Evolutionary conservation across 495 filamentous ascomycete species (phyloP).

Genomic region (Apiosordaria backusii): DNA sequence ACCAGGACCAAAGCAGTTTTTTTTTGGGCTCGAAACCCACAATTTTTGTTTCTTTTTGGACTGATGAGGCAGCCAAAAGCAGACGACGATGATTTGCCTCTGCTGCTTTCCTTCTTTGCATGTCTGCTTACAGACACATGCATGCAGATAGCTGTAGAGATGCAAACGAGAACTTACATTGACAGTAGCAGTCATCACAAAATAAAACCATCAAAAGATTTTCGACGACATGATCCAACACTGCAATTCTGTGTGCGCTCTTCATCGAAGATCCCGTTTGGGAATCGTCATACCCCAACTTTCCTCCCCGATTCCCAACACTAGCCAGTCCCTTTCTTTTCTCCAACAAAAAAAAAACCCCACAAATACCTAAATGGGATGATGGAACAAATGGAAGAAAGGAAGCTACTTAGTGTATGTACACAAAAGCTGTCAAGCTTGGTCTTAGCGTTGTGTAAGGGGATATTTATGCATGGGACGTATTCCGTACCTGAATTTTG

Average conservation of each 20-base stretch:
- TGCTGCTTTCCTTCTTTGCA: neutral
- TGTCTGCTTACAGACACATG: neutral
- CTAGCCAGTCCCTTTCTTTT: neutral
- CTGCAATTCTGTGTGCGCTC: neutral
- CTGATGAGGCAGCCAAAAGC: neutral
- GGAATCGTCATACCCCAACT: neutral
- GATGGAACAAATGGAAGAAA: neutral
- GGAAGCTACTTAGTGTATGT: no score
- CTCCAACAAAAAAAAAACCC: neutral
- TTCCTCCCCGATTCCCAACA: neutral
- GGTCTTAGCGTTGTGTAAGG: neutral
- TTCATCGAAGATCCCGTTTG: neutral
- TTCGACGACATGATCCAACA: neutral
- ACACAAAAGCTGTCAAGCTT: no score
- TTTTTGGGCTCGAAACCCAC: no score
- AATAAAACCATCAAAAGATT: neutral
- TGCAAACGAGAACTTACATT: neutral
- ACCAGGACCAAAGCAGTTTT: neutral
- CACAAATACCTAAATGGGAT: neutral
- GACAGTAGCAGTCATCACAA: neutral
- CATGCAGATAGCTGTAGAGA: neutral
- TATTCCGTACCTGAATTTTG: neutral
- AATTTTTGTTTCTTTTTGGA: neutral
- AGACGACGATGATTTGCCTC: neutral
- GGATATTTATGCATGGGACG: neutral